Base-by-base conservation (phyloP, 164 flowering plant genomes). In the Liquidambar formosana region DNA sequence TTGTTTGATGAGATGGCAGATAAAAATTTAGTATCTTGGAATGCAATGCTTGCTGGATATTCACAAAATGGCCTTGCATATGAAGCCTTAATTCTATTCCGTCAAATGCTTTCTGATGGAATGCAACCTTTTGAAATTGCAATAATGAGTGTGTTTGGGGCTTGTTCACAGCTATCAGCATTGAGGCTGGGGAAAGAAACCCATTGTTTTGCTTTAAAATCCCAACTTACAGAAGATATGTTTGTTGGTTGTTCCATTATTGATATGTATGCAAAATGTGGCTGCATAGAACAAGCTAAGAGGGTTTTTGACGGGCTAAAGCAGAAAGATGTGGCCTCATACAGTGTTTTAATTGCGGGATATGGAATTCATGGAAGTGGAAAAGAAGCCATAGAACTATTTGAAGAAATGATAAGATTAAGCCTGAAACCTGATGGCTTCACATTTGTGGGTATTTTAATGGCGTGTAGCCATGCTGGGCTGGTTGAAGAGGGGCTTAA, bases 201-300 rank as follows among this genome's bases (percentile, higher is more conserved):
- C 21, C 91, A 88, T 61, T 78, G 89, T 61, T 82, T 78, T 71
- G 79, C 85, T 28, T 38, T 89, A 53, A 89, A 82, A 75, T 74
- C 73, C 43, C 43, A 61, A 33, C 70, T 88, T 8, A 64, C 23
- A 14, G 79, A 77, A 38, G 88, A 84, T 43, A 43, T 53, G 8
- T 83, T 75, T 73, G 86, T 88, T 61, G 61, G 73, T 48, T 83
- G 83, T 78, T 73, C 91, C 1, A 71, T 85, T 21, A 71, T 85
- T 59, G 88, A 85, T 60, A 86, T 86, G 89, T 89, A 89, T 79
- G 90, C 88, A 76, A 85, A 86, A 77, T 67, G 81, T 70, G 89
- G 93, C 16, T 80, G 81, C 63, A 75, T 86, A 64, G 78, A 75
- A 56, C 78, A 71, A 51, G 77, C 93, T 70, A 71, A 74, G 27